phyloP scores from a whole-genome alignment of 169 alveolate genomes.

The Theileria equi region DNA sequence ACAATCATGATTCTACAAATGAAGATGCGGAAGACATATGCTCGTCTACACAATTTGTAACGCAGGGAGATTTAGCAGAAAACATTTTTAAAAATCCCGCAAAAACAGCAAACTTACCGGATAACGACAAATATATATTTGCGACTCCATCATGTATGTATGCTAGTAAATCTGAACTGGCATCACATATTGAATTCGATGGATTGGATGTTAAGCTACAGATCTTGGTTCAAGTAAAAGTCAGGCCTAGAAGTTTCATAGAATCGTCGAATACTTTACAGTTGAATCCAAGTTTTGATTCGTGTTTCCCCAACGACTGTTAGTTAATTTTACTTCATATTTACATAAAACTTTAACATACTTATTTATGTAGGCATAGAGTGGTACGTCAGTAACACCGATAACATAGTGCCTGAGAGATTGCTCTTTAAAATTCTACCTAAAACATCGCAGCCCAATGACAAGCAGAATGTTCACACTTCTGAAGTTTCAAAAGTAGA shows the following conservation, averaged over 20 bases:
- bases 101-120: not conserved
- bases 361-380: conserved; percentile 41
- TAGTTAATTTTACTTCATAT: not conserved
- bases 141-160: conserved; percentile 64
- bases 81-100: conserved; percentile 25
- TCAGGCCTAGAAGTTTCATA: conserved; percentile 35
- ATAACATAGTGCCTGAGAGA: conserved; percentile 37
- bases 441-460: not conserved
- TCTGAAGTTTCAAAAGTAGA: not conserved
- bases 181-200: conserved; percentile 32
- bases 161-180: conserved; percentile 52
- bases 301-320: conserved; percentile 60
- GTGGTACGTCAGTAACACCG: conserved; percentile 37
- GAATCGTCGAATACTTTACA: conserved; percentile 6
- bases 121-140: conserved; percentile 16
- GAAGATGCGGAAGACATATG: not conserved
- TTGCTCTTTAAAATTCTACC: conserved; percentile 36
- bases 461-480: not conserved
- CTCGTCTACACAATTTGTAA: not conserved
- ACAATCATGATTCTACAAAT: not conserved
- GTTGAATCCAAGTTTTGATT: conserved; percentile 21
- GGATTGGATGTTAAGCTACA: conserved; percentile 34
- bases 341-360: not conserved
- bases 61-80: not conserved
- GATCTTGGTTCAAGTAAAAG: conserved; percentile 41